A percentile compares a stretch with the other conserved stretches of the same genome.
Conservation (phyloP, 805 yeast genomes). For the Wickerhamomyces tratensis region DNA sequence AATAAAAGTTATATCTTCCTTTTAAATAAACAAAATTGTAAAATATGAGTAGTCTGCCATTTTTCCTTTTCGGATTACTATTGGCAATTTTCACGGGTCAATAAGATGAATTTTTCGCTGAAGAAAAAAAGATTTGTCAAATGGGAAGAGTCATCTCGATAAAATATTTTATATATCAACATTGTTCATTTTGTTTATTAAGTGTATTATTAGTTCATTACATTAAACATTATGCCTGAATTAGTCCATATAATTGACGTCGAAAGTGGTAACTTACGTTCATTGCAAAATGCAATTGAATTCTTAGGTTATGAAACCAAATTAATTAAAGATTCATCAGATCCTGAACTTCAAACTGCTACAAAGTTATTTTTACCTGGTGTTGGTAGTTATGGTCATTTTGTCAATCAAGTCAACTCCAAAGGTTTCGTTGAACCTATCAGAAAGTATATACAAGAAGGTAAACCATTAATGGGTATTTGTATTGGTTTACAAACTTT, state of each 20-base stretch:
- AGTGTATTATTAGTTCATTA: no score
- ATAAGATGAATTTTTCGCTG: not conserved
- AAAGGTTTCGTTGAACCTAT: constrained; percentile 62
- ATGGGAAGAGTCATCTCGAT: no score
- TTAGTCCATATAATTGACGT: constrained; percentile 71
- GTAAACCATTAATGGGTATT: constrained; percentile 88
- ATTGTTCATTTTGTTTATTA: no score
- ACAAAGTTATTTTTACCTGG: constrained; percentile 77
- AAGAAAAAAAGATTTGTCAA: no score
- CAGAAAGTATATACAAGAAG: constrained; percentile 55
- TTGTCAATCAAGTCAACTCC: constrained; percentile 57
- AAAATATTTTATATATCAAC: not conserved
- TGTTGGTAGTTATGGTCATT: constrained; percentile 95
- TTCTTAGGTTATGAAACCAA: constrained; percentile 61
- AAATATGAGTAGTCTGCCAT: no score
- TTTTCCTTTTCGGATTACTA: no score
- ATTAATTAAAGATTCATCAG: constrained; percentile 49
- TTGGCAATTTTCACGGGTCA: not conserved
- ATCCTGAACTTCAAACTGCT: constrained; percentile 40
- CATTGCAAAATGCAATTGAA: constrained; percentile 79
- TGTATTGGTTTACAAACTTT: constrained; percentile 94
- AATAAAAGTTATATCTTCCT: no score
- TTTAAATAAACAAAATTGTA: no score
- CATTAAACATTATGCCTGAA: not conserved
- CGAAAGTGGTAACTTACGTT: constrained; percentile 88